phyloP scores from a whole-genome alignment of 2,329 filamentous ascomycete species.

The Samsoniella hepiali region DNA sequence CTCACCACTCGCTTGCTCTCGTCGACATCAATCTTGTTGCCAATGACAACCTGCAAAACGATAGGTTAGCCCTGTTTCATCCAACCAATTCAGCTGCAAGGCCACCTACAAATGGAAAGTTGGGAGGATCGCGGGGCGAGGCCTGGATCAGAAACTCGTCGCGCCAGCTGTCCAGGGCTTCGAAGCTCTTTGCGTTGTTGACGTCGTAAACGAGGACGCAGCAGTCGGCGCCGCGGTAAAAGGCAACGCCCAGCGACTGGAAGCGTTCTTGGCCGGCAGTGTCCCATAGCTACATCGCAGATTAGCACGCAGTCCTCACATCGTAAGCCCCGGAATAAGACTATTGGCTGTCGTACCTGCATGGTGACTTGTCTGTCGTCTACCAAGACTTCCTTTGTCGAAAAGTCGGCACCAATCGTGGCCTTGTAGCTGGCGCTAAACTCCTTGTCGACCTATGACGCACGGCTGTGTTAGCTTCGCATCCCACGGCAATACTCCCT shows the following conservation, averaged over 20 bases:
- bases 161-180: constrained; percentile 96
- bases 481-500: background rate
- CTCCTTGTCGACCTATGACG: constrained; percentile 95
- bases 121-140: constrained; percentile 91
- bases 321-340: constrained; percentile 17
- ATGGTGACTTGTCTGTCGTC: constrained; percentile 97
- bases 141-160: constrained; percentile 98
- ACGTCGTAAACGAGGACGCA: constrained; percentile 98
- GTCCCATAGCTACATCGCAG: constrained; percentile 75
- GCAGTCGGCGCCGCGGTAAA: constrained; percentile 96
- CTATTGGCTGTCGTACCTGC: constrained; percentile 61
- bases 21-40: constrained; percentile 98
- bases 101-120: constrained; percentile 85
- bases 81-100: background rate
- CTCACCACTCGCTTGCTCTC: constrained; percentile 90
- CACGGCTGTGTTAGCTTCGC: constrained; percentile 5
- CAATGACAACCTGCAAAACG: constrained; percentile 72
- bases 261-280: constrained; percentile 97
- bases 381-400: constrained; percentile 95
- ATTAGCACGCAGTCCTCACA: background rate
- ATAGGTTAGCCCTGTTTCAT: constrained; percentile 23
- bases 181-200: constrained; percentile 99
- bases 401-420: constrained; percentile 96
- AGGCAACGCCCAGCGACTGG: constrained; percentile 93
- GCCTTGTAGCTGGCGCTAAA: constrained; percentile 99